These are phyloP conservation scores for Mycena floridula DNA, from an alignment of 768 basidiomycete genomes.

Conservation along the genomic window DNA sequence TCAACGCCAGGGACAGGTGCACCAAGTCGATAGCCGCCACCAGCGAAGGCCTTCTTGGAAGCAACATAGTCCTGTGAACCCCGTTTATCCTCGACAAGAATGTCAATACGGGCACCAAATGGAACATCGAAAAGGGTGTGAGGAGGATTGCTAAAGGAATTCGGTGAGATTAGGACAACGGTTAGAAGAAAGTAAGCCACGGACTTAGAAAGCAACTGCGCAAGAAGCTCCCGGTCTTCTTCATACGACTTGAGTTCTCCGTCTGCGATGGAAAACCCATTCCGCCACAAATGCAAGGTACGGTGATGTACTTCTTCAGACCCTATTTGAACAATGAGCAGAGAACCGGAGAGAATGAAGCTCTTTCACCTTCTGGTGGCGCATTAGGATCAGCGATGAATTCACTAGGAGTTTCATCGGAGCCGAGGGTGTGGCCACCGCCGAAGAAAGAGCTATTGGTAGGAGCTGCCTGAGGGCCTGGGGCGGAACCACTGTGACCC, in stretches of 20 bases:
- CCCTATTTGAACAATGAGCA: too few relatives aligned
- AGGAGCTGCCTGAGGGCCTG: conserved; percentile 18
- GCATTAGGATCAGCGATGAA: conserved; percentile 71
- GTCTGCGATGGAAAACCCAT: conserved; percentile 90
- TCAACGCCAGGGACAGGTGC: conserved; percentile 52
- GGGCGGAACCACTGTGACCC: conserved; percentile 26
- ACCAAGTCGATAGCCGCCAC: conserved; percentile 78
- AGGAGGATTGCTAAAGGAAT: too few relatives aligned
- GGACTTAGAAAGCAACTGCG: conserved; percentile 77
- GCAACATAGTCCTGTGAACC: conserved; percentile 73
- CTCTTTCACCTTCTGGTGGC: neutral
- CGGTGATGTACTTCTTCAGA: conserved; percentile 48
- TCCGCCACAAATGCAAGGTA: conserved; percentile 77
- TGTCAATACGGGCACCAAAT: too few relatives aligned
- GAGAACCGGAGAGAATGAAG: too few relatives aligned
- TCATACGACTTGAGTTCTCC: conserved; percentile 82
- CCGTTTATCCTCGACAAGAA: conserved; percentile 61
- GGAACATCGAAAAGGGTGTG: too few relatives aligned
- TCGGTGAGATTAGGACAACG: too few relatives aligned
- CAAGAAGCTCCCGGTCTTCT: conserved; percentile 59
- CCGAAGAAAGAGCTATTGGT: conserved; percentile 48
- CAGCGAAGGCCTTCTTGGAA: conserved; percentile 55
- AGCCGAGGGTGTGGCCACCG: conserved; percentile 79
- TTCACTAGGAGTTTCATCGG: conserved; percentile 79
- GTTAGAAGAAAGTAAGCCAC: conserved; percentile 6